phyloP scores from a whole-genome alignment of 2,329 filamentous ascomycete species.

The Fusarium goolgardi region DNA sequence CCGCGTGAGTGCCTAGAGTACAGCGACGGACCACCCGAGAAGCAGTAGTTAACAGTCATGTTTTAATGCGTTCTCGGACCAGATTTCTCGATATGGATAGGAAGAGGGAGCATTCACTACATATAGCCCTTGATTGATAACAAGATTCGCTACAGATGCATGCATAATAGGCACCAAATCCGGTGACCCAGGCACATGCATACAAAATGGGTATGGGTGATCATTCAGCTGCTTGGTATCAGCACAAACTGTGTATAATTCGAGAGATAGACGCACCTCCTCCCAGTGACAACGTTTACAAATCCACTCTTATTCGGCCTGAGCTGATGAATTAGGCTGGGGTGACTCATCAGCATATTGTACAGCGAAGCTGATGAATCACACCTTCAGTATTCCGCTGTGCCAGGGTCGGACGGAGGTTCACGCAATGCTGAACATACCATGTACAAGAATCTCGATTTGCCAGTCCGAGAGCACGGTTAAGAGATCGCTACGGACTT shows the following conservation, averaged over 20 bases:
- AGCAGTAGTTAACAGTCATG: conserved; percentile 1
- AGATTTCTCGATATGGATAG: conserved; percentile 13
- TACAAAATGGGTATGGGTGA: conserved; percentile 4
- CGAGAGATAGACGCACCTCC: background rate
- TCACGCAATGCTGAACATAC: background rate
- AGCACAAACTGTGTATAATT: background rate
- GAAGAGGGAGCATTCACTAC: background rate
- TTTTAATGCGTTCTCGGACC: conserved; percentile 6
- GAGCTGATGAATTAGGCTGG: background rate
- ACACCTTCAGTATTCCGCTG: background rate
- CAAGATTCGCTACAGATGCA: background rate
- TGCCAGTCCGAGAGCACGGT: background rate
- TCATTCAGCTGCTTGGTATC: background rate
- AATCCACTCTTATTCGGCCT: background rate
- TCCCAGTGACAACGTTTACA: background rate
- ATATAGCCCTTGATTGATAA: conserved; percentile 1
- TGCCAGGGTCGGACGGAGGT: background rate
- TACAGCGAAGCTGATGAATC: background rate
- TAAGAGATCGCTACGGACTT: background rate
- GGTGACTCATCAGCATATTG: background rate
- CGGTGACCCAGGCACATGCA: background rate
- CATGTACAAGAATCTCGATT: background rate
- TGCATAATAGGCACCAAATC: background rate
- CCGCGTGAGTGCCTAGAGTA: conserved; percentile 7
- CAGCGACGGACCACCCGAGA: conserved; percentile 23